phyloP scores from a whole-genome alignment of 2,329 filamentous ascomycete genomes.

The Periconia digitata region DNA sequence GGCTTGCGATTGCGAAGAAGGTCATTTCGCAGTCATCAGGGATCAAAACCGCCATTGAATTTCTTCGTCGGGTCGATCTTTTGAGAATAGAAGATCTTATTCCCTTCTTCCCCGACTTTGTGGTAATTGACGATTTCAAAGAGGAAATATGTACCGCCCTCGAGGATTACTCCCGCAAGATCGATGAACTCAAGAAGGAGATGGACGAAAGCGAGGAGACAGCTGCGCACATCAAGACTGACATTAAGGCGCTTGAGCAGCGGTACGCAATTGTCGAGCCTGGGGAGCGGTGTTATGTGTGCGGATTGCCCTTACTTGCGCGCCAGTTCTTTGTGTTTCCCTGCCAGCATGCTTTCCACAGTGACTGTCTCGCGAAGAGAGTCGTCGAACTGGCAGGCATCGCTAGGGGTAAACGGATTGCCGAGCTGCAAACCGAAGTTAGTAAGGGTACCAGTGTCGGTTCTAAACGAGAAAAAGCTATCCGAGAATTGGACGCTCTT shows the following conservation, averaged over 20 bases:
- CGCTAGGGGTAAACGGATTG: conserved; percentile 76
- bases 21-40: conserved; percentile 84
- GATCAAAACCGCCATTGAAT: conserved; percentile 86
- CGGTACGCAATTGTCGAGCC: conserved; percentile 96
- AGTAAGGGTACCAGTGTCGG: conserved; percentile 72
- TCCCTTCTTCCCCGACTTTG: conserved; percentile 97
- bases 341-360: conserved; percentile 97
- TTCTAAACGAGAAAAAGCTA: conserved; percentile 74
- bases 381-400: conserved; percentile 81
- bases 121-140: conserved; percentile 98
- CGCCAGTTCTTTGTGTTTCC: conserved; percentile 98
- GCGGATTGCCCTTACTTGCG: conserved; percentile 80
- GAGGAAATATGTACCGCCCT: conserved; percentile 94
- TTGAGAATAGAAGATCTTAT: conserved; percentile 96
- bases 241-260: conserved; percentile 82
- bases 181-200: conserved; percentile 83
- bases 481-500: conserved; percentile 86
- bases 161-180: conserved; percentile 89
- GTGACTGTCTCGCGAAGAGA: conserved; percentile 84
- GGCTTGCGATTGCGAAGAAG: conserved; percentile 92
- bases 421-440: conserved; percentile 82
- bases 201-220: conserved; percentile 95
- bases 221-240: conserved; percentile 84
- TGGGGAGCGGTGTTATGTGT: conserved; percentile 90
- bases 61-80: conserved; percentile 86